These are phyloP conservation scores for Aspergillus sojae DNA, from an alignment of 2,329 filamentous ascomycete genomes.

Conservation along the genomic window DNA sequence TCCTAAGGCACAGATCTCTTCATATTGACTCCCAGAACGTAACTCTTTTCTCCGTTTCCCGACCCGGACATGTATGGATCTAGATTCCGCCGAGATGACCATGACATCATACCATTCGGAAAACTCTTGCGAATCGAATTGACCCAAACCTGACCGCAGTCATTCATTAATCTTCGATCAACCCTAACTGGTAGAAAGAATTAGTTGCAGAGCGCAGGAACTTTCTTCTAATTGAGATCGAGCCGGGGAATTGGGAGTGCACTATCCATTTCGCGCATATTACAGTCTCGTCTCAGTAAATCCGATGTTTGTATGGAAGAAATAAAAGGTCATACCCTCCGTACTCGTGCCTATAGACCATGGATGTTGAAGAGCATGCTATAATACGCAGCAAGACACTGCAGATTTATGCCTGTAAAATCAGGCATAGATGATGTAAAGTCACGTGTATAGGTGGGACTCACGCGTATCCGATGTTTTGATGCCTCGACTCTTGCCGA, in stretches of 20 bases:
- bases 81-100: not conserved
- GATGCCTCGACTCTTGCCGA: conserved; percentile 19
- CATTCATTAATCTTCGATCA: not conserved
- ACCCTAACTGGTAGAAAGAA: not conserved
- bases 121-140: no score
- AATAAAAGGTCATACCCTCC: not conserved
- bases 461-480: conserved; percentile 25
- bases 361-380: no score
- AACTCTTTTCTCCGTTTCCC: not conserved
- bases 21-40: not conserved
- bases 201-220: not conserved
- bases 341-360: no score
- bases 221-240: not conserved
- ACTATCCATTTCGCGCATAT: not conserved
- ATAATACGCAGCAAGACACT: not conserved
- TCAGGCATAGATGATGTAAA: conserved; percentile 12
- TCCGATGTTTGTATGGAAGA: not conserved
- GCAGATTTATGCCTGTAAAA: not conserved
- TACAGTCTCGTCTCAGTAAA: not conserved
- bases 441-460: conserved; percentile 23
- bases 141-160: not conserved
- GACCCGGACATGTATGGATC: not conserved
- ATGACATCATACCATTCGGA: not conserved
- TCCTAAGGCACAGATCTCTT: not conserved
- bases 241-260: not conserved